These are phyloP conservation scores for Malus fusca DNA, from an alignment of 306 rosid species.

Conservation along the genomic window DNA sequence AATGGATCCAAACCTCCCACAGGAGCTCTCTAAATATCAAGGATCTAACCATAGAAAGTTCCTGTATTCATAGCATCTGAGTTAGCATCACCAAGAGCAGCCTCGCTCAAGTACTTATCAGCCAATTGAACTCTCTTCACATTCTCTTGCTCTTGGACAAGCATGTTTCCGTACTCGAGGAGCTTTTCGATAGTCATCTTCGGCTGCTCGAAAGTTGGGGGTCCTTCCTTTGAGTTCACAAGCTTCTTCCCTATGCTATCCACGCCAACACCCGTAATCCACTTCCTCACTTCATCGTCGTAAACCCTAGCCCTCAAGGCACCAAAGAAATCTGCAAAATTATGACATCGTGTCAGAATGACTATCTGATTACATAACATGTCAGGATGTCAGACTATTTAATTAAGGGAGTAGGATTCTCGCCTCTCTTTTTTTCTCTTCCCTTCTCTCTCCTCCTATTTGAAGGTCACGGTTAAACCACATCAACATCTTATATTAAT, in stretches of 20 bases:
- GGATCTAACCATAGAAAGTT: slow-evolving; percentile 26
- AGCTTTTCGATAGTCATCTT: slow-evolving; percentile 40
- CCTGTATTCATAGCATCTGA: slow-evolving; percentile 31
- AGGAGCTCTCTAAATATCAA: slow-evolving; percentile 17
- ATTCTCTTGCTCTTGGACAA: slow-evolving; percentile 49
- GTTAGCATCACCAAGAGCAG: slow-evolving; percentile 49
- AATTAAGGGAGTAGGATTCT: background rate
- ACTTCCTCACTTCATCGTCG: slow-evolving; percentile 54
- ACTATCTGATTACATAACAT: background rate
- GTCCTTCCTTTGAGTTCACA: slow-evolving; percentile 45
- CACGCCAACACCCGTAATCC: slow-evolving; percentile 31
- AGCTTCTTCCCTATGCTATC: slow-evolving; percentile 34
- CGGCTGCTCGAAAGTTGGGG: slow-evolving; percentile 46
- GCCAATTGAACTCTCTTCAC: slow-evolving; percentile 59
- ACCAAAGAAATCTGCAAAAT: slow-evolving; percentile 39
- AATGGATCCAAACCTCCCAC: slow-evolving; percentile 22
- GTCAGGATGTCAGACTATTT: background rate
- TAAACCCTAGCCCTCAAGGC: slow-evolving; percentile 48
- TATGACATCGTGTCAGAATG: background rate
- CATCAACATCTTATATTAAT: no score
- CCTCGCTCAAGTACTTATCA: slow-evolving; percentile 47
- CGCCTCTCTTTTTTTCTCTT: no score
- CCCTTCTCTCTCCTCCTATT: no score
- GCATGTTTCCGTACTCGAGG: slow-evolving; percentile 46
- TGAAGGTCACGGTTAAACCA: no score